Percentiles rank a stretch among this genome's conserved stretches.
Evolutionary conservation across 2,329 filamentous ascomycete species (phyloP).

Genomic region (Pseudocercospora crystallina): DNA sequence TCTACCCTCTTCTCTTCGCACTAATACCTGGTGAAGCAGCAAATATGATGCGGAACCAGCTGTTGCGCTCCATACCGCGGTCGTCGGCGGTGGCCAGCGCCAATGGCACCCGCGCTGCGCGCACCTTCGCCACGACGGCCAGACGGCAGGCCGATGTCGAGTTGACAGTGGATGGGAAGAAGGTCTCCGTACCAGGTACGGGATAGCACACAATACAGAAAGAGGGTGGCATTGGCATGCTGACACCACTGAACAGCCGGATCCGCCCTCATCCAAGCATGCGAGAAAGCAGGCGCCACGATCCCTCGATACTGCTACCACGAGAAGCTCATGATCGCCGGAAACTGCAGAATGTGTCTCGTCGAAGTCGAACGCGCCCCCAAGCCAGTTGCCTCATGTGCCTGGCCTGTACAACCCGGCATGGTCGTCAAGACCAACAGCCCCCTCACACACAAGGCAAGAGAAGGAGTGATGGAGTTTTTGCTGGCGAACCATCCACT

Average conservation of each 20-base stretch:
- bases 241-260: conserved; percentile 63
- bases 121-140: conserved; percentile 78
- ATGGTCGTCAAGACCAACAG: conserved; percentile 99
- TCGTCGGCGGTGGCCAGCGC: conserved; percentile 44
- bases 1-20: conserved; percentile 7
- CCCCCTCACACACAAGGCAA: conserved; percentile 91
- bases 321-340: conserved; percentile 99
- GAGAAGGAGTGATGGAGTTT: conserved; percentile 99
- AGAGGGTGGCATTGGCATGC: conserved; percentile 2
- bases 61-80: conserved; percentile 62
- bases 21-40: conserved; percentile 25
- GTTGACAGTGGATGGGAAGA: conserved; percentile 95
- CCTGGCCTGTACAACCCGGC: conserved; percentile 96
- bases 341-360: conserved; percentile 99
- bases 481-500: conserved; percentile 93
- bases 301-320: conserved; percentile 98
- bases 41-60: conserved; percentile 64
- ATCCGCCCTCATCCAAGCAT: conserved; percentile 96
- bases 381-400: conserved; percentile 96
- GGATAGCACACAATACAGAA: not conserved
- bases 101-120: conserved; percentile 57
- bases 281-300: conserved; percentile 91
- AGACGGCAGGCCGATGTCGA: conserved; percentile 87
- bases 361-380: conserved; percentile 96
- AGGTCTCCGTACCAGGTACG: conserved; percentile 94